Evolutionary conservation across 257 asterid genomes (phyloP).

Genomic region (Handroanthus guayacan): DNA sequence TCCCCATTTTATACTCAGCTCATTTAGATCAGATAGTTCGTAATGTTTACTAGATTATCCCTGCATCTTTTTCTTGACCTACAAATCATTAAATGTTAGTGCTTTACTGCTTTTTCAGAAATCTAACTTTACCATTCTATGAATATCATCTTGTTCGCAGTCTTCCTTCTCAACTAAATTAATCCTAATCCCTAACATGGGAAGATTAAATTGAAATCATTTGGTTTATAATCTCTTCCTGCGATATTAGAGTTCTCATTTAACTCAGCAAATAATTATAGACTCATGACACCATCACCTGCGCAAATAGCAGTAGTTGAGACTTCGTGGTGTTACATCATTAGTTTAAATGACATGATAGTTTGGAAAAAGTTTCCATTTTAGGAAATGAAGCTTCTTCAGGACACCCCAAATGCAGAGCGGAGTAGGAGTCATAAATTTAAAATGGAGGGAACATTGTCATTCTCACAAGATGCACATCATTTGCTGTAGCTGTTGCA

Average conservation of each 20-base stretch:
- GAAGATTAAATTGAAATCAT: neutral
- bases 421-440: neutral
- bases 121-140: neutral
- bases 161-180: neutral
- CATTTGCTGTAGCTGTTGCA: neutral
- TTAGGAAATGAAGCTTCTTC: neutral
- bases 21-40: no score
- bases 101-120: no score
- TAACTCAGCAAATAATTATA: neutral
- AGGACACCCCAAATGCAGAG: neutral
- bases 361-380: neutral
- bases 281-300: neutral
- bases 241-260: neutral
- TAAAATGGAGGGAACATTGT: neutral
- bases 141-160: neutral
- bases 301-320: no score
- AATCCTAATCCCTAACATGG: neutral
- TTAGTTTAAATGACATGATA: neutral
- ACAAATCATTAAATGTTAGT: neutral
- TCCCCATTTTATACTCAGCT: no score
- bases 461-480: neutral
- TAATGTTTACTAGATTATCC: no score
- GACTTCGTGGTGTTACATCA: no score
- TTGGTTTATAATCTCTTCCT: neutral
- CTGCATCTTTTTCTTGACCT: no score